These are phyloP conservation scores for Botrytis byssoidea DNA, from an alignment of 2,329 filamentous ascomycete genomes.

Conservation along the genomic window DNA sequence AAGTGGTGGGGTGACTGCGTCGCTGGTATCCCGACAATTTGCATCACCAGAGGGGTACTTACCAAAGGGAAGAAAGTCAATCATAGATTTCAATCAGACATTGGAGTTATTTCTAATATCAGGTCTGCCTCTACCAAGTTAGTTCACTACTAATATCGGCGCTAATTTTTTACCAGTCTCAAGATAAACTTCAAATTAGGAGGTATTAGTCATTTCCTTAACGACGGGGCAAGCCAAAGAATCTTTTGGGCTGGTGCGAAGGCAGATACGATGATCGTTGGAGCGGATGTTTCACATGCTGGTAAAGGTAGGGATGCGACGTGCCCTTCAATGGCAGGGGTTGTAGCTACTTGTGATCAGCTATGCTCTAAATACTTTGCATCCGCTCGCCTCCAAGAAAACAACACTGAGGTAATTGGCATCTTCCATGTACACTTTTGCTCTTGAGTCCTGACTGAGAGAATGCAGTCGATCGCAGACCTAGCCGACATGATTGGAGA, in stretches of 20 bases:
- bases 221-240: constrained; percentile 41
- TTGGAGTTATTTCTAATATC: neutral
- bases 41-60: neutral
- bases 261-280: constrained; percentile 75
- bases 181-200: constrained; percentile 77
- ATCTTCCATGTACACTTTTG: too few species aligned
- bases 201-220: constrained; percentile 65
- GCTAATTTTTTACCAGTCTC: constrained; percentile 42
- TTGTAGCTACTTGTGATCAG: constrained; percentile 71
- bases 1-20: constrained; percentile 26
- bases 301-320: constrained; percentile 56
- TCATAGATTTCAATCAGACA: rapidly evolving
- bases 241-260: constrained; percentile 46
- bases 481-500: constrained; percentile 24
- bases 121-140: neutral
- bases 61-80: rapidly evolving
- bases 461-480: constrained; percentile 41
- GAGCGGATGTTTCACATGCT: constrained; percentile 84
- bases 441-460: too few species aligned
- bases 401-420: constrained; percentile 65
- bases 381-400: constrained; percentile 66
- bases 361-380: constrained; percentile 73
- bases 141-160: too few species aligned
- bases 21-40: constrained; percentile 22
- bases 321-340: constrained; percentile 72